These are phyloP conservation scores for Gnomoniopsis sp. DNA, from an alignment of 2,329 filamentous ascomycete species.

Conservation along the genomic window DNA sequence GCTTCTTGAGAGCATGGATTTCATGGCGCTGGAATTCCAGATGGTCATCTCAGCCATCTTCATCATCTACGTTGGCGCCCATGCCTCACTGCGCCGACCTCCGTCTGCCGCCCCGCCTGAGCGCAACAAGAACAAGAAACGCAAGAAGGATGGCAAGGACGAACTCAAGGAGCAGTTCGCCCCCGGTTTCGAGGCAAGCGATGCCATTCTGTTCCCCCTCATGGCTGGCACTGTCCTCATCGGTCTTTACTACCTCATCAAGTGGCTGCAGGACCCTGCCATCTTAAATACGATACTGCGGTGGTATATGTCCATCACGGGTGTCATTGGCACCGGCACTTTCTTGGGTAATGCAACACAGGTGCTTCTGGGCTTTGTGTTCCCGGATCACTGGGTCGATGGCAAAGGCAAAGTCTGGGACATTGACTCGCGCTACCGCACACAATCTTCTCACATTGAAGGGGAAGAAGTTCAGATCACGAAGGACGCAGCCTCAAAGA, in stretches of 20 bases:
- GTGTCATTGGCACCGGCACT: slow-evolving; percentile 71
- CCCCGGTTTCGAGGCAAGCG: slow-evolving; percentile 66
- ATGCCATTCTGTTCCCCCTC: slow-evolving; percentile 82
- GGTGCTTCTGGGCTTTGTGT: slow-evolving; percentile 63
- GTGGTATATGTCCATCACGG: slow-evolving; percentile 78
- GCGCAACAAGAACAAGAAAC: slow-evolving; percentile 37
- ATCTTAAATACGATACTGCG: slow-evolving; percentile 80
- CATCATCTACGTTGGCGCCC: slow-evolving; percentile 80
- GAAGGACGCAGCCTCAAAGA: slow-evolving; percentile 25
- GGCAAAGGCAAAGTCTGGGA: slow-evolving; percentile 39
- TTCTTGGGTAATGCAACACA: slow-evolving; percentile 71
- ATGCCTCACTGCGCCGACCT: slow-evolving; percentile 81
- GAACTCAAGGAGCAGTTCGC: slow-evolving; percentile 52
- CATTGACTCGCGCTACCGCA: slow-evolving; percentile 38
- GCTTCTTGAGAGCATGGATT: slow-evolving; percentile 24
- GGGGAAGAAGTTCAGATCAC: slow-evolving; percentile 23
- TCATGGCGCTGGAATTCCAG: slow-evolving; percentile 43
- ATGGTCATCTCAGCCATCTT: slow-evolving; percentile 66
- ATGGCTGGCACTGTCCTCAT: slow-evolving; percentile 68
- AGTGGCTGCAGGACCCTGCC: slow-evolving; percentile 78
- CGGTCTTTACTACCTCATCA: slow-evolving; percentile 82
- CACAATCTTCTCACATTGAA: slow-evolving; percentile 33
- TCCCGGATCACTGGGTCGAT: slow-evolving; percentile 66
- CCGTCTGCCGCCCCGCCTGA: slow-evolving; percentile 65
- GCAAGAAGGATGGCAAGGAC: slow-evolving; percentile 27